Conservation (phyloP, 306 rosid genomes). For the Trifolium subterraneum region DNA sequence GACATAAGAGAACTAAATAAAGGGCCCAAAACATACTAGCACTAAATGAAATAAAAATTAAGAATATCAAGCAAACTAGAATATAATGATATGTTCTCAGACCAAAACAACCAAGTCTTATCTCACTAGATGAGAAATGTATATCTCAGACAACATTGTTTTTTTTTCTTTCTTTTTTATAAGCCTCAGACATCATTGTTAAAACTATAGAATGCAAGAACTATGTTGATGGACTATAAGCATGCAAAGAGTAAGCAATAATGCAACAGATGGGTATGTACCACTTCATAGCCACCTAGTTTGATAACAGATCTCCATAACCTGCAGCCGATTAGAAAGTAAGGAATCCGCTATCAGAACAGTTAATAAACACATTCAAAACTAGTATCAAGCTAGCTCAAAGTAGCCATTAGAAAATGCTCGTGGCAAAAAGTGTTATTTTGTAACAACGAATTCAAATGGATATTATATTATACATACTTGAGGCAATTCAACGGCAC, state of each 20-base stretch:
- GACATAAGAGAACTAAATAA: constrained; percentile 6
- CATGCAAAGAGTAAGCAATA: constrained; percentile 10
- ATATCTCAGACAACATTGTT: background rate
- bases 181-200: constrained; percentile 6
- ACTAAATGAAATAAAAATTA: constrained; percentile 11
- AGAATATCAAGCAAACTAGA: constrained; percentile 27
- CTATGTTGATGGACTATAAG: background rate
- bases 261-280: constrained; percentile 45
- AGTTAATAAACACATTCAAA: constrained; percentile 29
- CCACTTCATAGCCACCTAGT: constrained; percentile 85
- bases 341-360: constrained; percentile 27
- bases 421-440: constrained; percentile 11
- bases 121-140: background rate
- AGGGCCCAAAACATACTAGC: constrained; percentile 22
- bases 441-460: background rate
- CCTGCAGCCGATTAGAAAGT: constrained; percentile 52
- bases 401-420: constrained; percentile 32
- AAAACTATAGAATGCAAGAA: constrained; percentile 14
- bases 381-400: background rate
- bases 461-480: constrained; percentile 49
- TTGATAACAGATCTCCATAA: constrained; percentile 86
- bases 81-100: constrained; percentile 7
- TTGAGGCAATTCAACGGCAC: constrained; percentile 82
- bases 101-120: background rate
- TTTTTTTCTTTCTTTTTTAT: no score